Evolutionary conservation across 2,329 filamentous ascomycete genomes (phyloP).

Genomic region (Colletotrichum chlorophyti): DNA sequence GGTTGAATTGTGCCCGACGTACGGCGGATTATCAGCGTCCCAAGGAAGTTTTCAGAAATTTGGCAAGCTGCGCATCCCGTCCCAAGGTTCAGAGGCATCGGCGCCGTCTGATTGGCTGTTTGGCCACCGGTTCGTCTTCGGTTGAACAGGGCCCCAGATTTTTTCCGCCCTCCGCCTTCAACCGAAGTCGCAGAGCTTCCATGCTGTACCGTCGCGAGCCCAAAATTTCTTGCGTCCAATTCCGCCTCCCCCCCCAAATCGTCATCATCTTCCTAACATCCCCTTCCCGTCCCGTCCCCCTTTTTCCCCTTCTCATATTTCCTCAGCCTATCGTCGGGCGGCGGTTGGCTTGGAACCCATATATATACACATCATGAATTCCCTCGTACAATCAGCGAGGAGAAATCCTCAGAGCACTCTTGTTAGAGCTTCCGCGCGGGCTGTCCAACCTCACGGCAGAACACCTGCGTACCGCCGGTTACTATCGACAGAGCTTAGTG

Average conservation of each 20-base stretch:
- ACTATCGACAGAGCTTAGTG: slow-evolving; percentile 39
- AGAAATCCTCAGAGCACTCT: slow-evolving; percentile 50
- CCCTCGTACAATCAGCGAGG: slow-evolving; percentile 49
- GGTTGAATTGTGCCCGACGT: too few relatives aligned
- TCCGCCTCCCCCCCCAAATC: slow-evolving; percentile 36
- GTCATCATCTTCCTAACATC: slow-evolving; percentile 25
- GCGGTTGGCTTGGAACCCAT: slow-evolving; percentile 30
- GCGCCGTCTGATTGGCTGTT: not conserved
- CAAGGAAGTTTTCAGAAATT: slow-evolving; percentile 24
- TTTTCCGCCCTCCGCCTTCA: slow-evolving; percentile 42
- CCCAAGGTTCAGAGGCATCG: slow-evolving; percentile 13
- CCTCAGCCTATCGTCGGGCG: slow-evolving; percentile 38
- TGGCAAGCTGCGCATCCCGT: slow-evolving; percentile 14
- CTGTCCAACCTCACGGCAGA: slow-evolving; percentile 47
- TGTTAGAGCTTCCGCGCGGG: slow-evolving; percentile 47
- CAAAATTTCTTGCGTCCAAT: slow-evolving; percentile 46
- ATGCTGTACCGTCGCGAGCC: slow-evolving; percentile 20
- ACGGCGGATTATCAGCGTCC: too few relatives aligned
- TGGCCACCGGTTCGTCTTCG: slow-evolving; percentile 18
- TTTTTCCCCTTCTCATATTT: slow-evolving; percentile 18
- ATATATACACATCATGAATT: slow-evolving; percentile 52
- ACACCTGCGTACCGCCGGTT: slow-evolving; percentile 57
- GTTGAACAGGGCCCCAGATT: slow-evolving; percentile 24
- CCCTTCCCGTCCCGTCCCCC: slow-evolving; percentile 31
- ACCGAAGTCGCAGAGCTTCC: slow-evolving; percentile 43